These are phyloP conservation scores for Trifolium dubium DNA, from an alignment of 306 rosid genomes.

Conservation along the genomic window DNA sequence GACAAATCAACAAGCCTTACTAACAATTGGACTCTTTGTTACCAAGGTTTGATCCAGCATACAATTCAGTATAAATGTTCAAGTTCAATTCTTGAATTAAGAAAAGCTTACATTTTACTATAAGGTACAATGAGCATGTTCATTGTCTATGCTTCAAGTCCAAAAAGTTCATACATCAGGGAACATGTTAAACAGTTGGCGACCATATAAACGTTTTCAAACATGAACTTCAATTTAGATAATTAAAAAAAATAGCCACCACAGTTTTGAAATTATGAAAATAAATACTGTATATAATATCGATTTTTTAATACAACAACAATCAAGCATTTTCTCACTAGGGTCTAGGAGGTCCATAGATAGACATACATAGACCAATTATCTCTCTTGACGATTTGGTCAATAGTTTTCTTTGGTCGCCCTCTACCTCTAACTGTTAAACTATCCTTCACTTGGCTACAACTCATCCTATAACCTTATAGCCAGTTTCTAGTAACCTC, in stretches of 20 bases:
- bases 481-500: neutral
- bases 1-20: too few relatives aligned
- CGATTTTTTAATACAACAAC: neutral
- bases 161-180: neutral
- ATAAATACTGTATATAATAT: neutral
- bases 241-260: neutral
- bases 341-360: neutral
- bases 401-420: neutral
- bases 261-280: neutral
- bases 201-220: neutral
- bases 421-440: neutral
- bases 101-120: neutral
- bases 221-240: neutral
- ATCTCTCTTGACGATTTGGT: neutral
- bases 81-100: neutral
- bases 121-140: neutral
- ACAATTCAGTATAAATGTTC: neutral
- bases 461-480: neutral
- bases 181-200: neutral
- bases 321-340: neutral
- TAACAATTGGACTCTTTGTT: neutral
- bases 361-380: too few relatives aligned
- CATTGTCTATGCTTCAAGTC: neutral
- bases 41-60: constrained; percentile 1
- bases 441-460: neutral